Conservation (phyloP, 345 rosid species). For the Lumnitzera racemosa region DNA sequence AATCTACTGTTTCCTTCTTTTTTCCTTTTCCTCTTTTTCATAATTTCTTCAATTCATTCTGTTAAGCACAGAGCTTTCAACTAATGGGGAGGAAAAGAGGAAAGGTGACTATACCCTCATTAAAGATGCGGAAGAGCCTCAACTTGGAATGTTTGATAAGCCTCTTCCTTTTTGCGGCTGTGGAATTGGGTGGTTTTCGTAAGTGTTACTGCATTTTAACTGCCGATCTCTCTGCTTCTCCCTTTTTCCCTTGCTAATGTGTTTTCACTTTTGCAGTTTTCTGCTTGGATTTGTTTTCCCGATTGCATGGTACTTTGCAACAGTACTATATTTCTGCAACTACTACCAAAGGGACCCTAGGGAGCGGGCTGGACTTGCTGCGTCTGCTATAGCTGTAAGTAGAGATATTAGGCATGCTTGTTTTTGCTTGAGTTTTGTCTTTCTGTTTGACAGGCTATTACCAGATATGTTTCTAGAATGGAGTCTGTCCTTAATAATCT, state of each 20-base stretch:
- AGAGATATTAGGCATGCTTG: neutral
- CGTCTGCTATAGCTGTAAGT: constrained; percentile 90
- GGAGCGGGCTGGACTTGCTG: constrained; percentile 92
- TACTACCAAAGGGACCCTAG: constrained; percentile 92
- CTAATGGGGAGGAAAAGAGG: constrained; percentile 28
- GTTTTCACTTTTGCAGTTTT: constrained; percentile 33
- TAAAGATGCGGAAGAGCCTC: constrained; percentile 36
- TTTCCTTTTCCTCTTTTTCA: neutral
- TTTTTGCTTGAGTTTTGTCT: neutral
- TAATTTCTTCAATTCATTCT: constrained; percentile 12
- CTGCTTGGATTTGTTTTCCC: constrained; percentile 82
- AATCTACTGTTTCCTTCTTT: neutral
- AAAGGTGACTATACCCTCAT: constrained; percentile 47
- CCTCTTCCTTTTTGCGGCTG: constrained; percentile 94
- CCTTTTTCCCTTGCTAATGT: neutral
- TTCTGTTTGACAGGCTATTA: neutral
- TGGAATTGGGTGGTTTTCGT: constrained; percentile 97
- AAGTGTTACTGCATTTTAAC: constrained; percentile 16
- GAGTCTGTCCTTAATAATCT: no score
- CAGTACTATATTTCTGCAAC: constrained; percentile 67
- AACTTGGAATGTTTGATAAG: constrained; percentile 61
- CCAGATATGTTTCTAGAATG: no score
- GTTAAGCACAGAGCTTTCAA: constrained; percentile 20
- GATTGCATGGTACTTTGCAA: constrained; percentile 65
- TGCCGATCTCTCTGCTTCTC: neutral